Conservation (phyloP, 2,329 filamentous ascomycete genomes). For the Aspergillus calidoustus region DNA sequence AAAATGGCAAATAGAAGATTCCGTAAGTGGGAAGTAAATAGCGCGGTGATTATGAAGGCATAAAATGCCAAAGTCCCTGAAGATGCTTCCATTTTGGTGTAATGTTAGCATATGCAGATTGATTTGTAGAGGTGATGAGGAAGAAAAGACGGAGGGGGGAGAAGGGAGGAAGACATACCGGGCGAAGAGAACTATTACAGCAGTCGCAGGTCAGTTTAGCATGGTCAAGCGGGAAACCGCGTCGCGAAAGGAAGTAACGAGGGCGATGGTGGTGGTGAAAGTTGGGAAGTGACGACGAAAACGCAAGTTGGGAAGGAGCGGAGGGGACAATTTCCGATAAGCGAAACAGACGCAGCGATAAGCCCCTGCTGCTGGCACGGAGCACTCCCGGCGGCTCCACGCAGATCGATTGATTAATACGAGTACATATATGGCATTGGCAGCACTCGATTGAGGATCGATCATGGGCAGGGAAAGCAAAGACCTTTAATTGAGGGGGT, state of each 20-base stretch:
- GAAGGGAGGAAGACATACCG: constrained; percentile 14
- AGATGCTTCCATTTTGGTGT: neutral
- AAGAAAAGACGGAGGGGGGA: constrained; percentile 7
- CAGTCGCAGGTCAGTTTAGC: constrained; percentile 24
- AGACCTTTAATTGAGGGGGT: neutral
- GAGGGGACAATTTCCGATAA: constrained; percentile 24
- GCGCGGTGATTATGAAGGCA: constrained; percentile 9
- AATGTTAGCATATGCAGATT: constrained; percentile 4
- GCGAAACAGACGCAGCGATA: constrained; percentile 29
- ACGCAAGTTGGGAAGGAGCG: constrained; percentile 8
- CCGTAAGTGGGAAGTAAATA: constrained; percentile 15
- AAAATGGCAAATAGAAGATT: constrained; percentile 15
- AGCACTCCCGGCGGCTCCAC: neutral
- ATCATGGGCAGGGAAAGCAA: neutral
- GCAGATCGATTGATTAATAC: neutral
- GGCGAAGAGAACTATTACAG: constrained; percentile 19
- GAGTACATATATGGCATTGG: neutral
- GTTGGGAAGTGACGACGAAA: neutral
- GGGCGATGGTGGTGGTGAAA: neutral
- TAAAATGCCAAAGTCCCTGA: neutral
- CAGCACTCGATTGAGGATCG: neutral
- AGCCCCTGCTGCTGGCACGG: constrained; percentile 14
- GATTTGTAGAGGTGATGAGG: constrained; percentile 14
- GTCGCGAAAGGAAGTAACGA: constrained; percentile 9
- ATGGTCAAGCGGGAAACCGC: constrained; percentile 11